Evolutionary conservation across 2,329 filamentous ascomycete genomes (phyloP).

Genomic region (Cucurbitaria berberidis): DNA sequence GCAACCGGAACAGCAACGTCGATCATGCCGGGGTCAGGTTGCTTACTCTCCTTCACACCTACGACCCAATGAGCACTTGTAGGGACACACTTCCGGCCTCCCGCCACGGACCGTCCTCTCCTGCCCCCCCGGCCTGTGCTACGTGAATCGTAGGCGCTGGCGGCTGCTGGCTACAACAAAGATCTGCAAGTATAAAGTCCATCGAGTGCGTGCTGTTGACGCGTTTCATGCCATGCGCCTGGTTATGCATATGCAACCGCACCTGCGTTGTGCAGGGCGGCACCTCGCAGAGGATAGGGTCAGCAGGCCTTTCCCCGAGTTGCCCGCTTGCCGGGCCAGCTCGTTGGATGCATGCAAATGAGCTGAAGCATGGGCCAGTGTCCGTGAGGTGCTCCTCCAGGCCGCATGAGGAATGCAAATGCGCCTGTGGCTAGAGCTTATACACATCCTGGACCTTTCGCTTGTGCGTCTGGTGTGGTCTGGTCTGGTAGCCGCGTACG

Average conservation of each 20-base stretch:
- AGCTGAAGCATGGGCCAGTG: constrained; percentile 19
- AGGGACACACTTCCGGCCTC: constrained; percentile 8
- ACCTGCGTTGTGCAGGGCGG: constrained; percentile 18
- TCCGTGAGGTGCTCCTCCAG: constrained; percentile 26
- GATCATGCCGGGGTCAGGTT: constrained; percentile 16
- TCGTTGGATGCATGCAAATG: constrained; percentile 23
- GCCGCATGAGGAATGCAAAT: constrained; percentile 9
- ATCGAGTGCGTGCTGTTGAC: constrained; percentile 1
- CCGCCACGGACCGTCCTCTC: constrained; percentile 11
- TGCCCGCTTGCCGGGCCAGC: constrained; percentile 15
- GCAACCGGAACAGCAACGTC: constrained; percentile 8
- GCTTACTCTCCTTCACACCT: constrained; percentile 3
- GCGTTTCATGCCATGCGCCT: constrained; percentile 22
- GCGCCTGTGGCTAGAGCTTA: constrained; percentile 13
- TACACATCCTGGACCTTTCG: constrained; percentile 1
- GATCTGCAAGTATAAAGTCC: constrained; percentile 1
- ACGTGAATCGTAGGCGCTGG: background rate
- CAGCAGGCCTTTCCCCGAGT: constrained; percentile 16
- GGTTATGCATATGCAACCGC: constrained; percentile 24
- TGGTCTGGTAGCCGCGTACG: background rate
- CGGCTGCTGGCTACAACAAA: constrained; percentile 1
- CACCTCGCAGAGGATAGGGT: constrained; percentile 21
- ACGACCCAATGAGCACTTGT: background rate
- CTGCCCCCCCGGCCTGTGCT: background rate
- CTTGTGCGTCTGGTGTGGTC: constrained; percentile 1